phyloP scores from a whole-genome alignment of 257 asterid species.

The Eustoma russellianum region DNA sequence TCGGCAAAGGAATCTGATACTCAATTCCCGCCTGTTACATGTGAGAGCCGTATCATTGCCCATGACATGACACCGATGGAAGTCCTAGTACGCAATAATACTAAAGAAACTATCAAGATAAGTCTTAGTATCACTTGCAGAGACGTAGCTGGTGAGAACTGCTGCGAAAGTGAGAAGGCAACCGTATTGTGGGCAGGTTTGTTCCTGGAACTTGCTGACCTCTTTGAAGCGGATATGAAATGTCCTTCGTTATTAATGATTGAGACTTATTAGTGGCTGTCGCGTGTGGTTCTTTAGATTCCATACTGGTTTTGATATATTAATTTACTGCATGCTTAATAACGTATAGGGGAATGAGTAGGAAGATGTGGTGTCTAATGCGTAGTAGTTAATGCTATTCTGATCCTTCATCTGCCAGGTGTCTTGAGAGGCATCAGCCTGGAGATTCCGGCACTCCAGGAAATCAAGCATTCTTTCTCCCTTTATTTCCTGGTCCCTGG shows the following conservation, averaged over 20 bases:
- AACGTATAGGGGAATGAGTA: background rate
- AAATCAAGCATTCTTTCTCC: slow-evolving; percentile 69
- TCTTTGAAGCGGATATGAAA: background rate
- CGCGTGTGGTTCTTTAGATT: no score
- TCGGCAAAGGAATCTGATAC: slow-evolving; percentile 26
- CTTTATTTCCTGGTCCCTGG: slow-evolving; percentile 93
- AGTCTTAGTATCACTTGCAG: slow-evolving; percentile 75
- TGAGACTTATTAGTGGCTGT: no score
- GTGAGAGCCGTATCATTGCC: slow-evolving; percentile 46
- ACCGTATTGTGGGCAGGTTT: slow-evolving; percentile 97
- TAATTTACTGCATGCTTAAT: no score
- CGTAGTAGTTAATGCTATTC: no score
- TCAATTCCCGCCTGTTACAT: slow-evolving; percentile 12
- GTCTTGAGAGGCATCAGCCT: slow-evolving; percentile 59
- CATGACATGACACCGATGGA: slow-evolving; percentile 82
- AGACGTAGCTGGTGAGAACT: slow-evolving; percentile 98
- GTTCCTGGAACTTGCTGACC: slow-evolving; percentile 9
- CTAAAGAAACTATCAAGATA: slow-evolving; percentile 60
- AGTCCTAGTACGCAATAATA: slow-evolving; percentile 92
- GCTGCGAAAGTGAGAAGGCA: slow-evolving; percentile 78
- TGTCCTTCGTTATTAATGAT: background rate
- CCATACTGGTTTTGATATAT: background rate
- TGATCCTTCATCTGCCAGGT: slow-evolving; percentile 26
- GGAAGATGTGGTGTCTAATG: background rate
- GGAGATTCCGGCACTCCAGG: slow-evolving; percentile 89